Evolutionary conservation across 345 rosid genomes (phyloP).

Genomic region (Chamaenerion angustifolium): DNA sequence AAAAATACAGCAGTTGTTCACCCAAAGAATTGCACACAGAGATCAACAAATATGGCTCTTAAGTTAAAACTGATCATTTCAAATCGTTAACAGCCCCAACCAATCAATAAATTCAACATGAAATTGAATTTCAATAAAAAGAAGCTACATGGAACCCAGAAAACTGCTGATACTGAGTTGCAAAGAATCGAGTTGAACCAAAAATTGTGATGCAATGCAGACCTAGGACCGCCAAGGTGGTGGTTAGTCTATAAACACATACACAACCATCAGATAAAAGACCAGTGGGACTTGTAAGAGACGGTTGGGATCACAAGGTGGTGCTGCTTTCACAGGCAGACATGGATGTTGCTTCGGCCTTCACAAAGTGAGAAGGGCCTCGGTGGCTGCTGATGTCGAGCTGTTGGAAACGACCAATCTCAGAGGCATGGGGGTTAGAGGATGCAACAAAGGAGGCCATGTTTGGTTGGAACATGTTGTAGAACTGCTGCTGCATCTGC

Average conservation of each 20-base stretch:
- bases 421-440: slow-evolving; percentile 32
- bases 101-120: slow-evolving; percentile 4
- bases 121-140: neutral
- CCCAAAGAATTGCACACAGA: neutral
- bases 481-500: slow-evolving; percentile 46
- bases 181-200: slow-evolving; percentile 19
- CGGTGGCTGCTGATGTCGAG: slow-evolving; percentile 46
- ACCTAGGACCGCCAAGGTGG: slow-evolving; percentile 23
- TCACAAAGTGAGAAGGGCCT: slow-evolving; percentile 41
- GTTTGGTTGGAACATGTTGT: slow-evolving; percentile 38
- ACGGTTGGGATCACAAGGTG: slow-evolving; percentile 28
- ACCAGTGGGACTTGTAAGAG: no score
- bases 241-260: slow-evolving; percentile 44
- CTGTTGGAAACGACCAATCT: slow-evolving; percentile 61
- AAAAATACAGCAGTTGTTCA: no score
- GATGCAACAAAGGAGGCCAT: slow-evolving; percentile 24
- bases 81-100: slow-evolving; percentile 8
- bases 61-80: neutral
- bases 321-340: slow-evolving; percentile 79
- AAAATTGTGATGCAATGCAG: slow-evolving; percentile 16
- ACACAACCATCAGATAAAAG: slow-evolving; percentile 11
- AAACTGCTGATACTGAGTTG: slow-evolving; percentile 9
- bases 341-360: slow-evolving; percentile 59
- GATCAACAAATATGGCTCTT: neutral
- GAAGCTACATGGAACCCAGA: slow-evolving; percentile 14